Base-by-base conservation (phyloP, 768 basidiomycete genomes). In the Holtermanniella nyarrowii region DNA sequence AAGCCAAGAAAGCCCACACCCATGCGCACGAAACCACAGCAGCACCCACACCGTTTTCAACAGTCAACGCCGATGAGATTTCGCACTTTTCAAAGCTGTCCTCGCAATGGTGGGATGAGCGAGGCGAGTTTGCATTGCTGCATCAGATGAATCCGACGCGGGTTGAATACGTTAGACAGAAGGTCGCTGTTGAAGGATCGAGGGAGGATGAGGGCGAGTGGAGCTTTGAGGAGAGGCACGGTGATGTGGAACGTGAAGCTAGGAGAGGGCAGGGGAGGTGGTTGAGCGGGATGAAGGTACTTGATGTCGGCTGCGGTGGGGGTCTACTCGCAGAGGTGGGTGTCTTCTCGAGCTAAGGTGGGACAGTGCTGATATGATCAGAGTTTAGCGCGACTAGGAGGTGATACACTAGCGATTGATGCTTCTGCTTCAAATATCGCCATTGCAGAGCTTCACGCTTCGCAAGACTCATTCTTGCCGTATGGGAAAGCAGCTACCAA, bases 271-370 rank as follows among this genome's bases (percentile, higher is more conserved):
- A 49, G 1, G 65, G 62, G 0, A 5, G 57, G 22, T 74, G 73
- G 66, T 73, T 99, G 24, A 68, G 72, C 2, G 88, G 84, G 0
- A 72, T 84, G 65, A 79, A 84, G 52, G 81, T 86, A 13, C 74
- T 96, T 47, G 91, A 96, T 66, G 83, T 96, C 2, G 95, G 95
- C 0, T 97, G 95, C 68, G 95, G 95, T 5, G 95, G 95, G 0
- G 95, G 95, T 0, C 73, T 97, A 53, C 76, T 99, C 50, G 84
- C 87, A 21, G 93, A 97, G 78, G 91, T 88, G 55, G 54, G 77
- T 59, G 10, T 12, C 21, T 25, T 23, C 23, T 26, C 3, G 16
- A 27, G 20, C 24, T 14, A 10, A 21, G 11, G 23, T 24, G 24
- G 20, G 11, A 27, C 20, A 48, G 4, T 37, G 4, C 27, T 26